Conservation (phyloP, 164 flowering plant species). For the Magnolia changhungtana region DNA sequence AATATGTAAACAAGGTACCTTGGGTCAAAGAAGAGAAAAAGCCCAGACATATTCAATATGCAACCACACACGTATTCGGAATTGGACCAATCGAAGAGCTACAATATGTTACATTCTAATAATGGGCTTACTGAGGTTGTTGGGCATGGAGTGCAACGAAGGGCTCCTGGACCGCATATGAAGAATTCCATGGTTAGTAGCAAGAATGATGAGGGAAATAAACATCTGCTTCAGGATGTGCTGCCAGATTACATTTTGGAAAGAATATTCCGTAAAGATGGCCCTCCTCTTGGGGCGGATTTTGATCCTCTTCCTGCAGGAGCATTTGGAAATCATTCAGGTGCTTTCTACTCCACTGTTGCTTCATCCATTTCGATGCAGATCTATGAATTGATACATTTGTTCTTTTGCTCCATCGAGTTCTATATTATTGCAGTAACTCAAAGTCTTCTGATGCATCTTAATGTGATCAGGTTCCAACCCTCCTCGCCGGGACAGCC, state of each 20-base stretch:
- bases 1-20: conserved; percentile 8
- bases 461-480: conserved; percentile 2
- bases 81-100: not conserved
- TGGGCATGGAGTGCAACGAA: conserved; percentile 6
- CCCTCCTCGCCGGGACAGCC: conserved; percentile 9
- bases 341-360: conserved; percentile 18
- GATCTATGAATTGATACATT: not conserved
- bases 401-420: not conserved
- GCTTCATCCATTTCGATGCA: not conserved
- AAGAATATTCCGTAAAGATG: conserved; percentile 78
- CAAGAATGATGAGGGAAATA: conserved; percentile 15
- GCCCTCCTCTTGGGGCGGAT: conserved; percentile 76
- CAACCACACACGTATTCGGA: conserved; percentile 1
- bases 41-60: conserved; percentile 7
- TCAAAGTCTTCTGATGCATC: not conserved
- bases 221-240: conserved; percentile 40
- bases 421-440: not conserved
- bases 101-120: too few species aligned
- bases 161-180: not conserved
- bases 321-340: conserved; percentile 29
- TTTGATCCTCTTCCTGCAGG: conserved; percentile 63
- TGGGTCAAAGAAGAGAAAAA: conserved; percentile 4
- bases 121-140: not conserved
- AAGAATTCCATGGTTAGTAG: conserved; percentile 7
- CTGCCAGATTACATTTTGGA: conserved; percentile 49